A percentile compares a stretch with the other conserved stretches of the same genome.
These are phyloP conservation scores for Ogataea kodamae DNA, from an alignment of 805 yeast genomes.

Conservation along the genomic window DNA sequence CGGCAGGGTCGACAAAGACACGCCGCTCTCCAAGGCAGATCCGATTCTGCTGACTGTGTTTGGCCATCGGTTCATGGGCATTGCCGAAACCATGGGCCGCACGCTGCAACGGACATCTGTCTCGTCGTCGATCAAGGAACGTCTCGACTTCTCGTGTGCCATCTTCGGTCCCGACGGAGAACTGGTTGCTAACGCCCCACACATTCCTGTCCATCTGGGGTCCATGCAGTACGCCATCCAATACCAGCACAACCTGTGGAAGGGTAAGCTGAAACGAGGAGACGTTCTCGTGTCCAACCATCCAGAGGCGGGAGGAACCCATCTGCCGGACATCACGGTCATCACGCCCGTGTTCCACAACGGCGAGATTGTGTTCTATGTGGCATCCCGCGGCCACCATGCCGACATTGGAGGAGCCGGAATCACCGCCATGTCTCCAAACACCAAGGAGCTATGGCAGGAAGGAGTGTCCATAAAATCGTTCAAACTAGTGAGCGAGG, in stretches of 20 bases:
- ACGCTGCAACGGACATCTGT: slow-evolving; percentile 40
- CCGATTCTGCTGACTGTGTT: slow-evolving; percentile 40
- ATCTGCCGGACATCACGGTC: slow-evolving; percentile 48
- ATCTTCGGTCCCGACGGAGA: slow-evolving; percentile 39
- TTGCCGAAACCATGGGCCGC: slow-evolving; percentile 44
- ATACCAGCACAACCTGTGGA: slow-evolving; percentile 37
- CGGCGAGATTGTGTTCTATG: slow-evolving; percentile 44
- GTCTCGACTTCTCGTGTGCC: slow-evolving; percentile 44
- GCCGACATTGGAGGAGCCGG: slow-evolving; percentile 58
- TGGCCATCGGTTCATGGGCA: slow-evolving; percentile 43
- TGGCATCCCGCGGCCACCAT: slow-evolving; percentile 58
- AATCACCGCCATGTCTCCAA: slow-evolving; percentile 53
- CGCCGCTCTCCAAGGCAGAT: slow-evolving; percentile 26
- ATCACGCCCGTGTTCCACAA: slow-evolving; percentile 49
- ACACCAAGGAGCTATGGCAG: slow-evolving; percentile 47
- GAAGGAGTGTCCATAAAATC: slow-evolving; percentile 54
- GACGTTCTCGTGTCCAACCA: slow-evolving; percentile 40
- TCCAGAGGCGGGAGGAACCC: slow-evolving; percentile 43
- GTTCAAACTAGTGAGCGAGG: slow-evolving; percentile 44
- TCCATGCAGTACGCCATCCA: slow-evolving; percentile 41
- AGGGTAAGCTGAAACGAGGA: slow-evolving; percentile 35
- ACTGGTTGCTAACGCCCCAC: slow-evolving; percentile 42
- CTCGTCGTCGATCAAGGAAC: slow-evolving; percentile 40
- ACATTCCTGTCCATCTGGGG: slow-evolving; percentile 42
- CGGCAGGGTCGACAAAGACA: slow-evolving; percentile 10